Percentiles rank a stretch among this genome's conserved stretches.
These are phyloP conservation scores for Penicillium atrosanguineum DNA, from an alignment of 495 filamentous ascomycete genomes.

Conservation along the genomic window DNA sequence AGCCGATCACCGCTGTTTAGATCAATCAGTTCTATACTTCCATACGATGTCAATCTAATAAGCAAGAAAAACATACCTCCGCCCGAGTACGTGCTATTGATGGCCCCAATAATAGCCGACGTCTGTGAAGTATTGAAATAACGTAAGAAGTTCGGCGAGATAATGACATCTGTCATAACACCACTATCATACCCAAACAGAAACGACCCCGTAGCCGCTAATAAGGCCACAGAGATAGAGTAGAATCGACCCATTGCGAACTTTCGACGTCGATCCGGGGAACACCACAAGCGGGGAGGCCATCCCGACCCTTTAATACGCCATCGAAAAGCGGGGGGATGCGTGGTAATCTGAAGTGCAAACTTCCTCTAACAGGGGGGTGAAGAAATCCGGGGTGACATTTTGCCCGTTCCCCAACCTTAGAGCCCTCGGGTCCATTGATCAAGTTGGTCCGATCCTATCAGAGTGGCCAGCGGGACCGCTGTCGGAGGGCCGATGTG, in stretches of 20 bases:
- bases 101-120: constrained; percentile 52
- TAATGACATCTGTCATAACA: constrained; percentile 57
- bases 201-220: constrained; percentile 49
- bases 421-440: not conserved
- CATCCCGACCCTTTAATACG: constrained; percentile 2
- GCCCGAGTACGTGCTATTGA: constrained; percentile 56
- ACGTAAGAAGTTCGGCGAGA: constrained; percentile 43
- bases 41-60: too few species aligned
- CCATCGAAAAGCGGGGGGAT: not conserved
- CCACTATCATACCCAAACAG: constrained; percentile 57
- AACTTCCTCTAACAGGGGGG: not conserved
- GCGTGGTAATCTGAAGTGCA: not conserved
- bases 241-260: constrained; percentile 42
- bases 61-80: constrained; percentile 35
- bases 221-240: constrained; percentile 40
- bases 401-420: not conserved
- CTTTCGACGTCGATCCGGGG: not conserved
- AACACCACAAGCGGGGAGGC: not conserved
- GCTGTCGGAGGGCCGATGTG: not conserved
- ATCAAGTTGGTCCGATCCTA: not conserved
- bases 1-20: constrained; percentile 30
- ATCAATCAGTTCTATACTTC: not conserved
- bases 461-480: constrained; percentile 1
- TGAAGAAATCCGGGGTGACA: constrained; percentile 5
- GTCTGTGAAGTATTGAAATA: constrained; percentile 49